Base-by-base conservation (phyloP, 2,329 filamentous ascomycete species). In the Monosporascus sp. region DNA sequence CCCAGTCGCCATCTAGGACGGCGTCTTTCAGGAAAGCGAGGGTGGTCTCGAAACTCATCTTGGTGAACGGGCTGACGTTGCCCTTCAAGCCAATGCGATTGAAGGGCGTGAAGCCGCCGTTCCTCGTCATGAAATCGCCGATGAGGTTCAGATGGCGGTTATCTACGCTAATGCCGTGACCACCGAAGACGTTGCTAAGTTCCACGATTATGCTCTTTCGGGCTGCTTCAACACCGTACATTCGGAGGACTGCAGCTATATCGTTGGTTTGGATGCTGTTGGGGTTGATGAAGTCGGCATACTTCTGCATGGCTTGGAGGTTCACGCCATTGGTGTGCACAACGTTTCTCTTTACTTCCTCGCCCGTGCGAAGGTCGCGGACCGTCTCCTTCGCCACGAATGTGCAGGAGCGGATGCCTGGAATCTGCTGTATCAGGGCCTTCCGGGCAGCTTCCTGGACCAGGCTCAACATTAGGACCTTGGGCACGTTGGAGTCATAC, bases 41-140 rank as follows among this genome's bases (percentile, higher is more conserved):
- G 2, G 94, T 99, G 4, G 94, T 99, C 80, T 99, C 94, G 74
- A 97, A 99, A 70, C 90, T 96, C 93, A 97, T 97, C 80, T 97
- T 97, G 73, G 94, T 93, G 63, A 99, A 93, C 0, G 94, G 91
- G 60, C 87, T 92, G 28, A 93, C 87, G 65, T 90, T 92, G 59
- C 89, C 86, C 67, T 85, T 86, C 56, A 99, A 77, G 1, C 93
- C 94, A 67, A 89, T 95, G 48, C 94, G 88, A 73, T 90, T 96
- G 75, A 99, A 99, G 1, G 94, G 87, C 48, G 86, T 88, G 74
- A 95, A 99, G 2, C 84, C 86, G 60, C 94, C 94, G 55, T 86
- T 87, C 51, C 93, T 83, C n/a, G 94, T 99, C 94, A 99, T 99
- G 70, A 91, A 91, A 70, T 99, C 94, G 47, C 89, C 93, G 63